Conservation (phyloP, 2,329 filamentous ascomycete species). For the Paecilomyces variotii region DNA sequence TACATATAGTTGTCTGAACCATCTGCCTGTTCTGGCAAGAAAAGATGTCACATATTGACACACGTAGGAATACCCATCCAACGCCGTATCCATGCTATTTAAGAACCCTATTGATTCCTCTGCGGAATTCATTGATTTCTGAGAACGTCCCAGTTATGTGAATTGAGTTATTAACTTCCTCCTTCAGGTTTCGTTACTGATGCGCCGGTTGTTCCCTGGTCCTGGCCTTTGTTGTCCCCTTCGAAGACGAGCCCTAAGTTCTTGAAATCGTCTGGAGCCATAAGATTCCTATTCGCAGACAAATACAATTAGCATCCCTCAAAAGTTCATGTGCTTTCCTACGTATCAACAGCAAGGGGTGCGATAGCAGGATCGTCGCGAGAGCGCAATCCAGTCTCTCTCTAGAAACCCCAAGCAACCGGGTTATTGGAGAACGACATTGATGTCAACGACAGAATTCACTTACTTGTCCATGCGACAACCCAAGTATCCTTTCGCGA, state of each 20-base stretch:
- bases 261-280: slow-evolving; percentile 91
- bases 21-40: not conserved
- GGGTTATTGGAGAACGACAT: not conserved
- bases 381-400: not conserved
- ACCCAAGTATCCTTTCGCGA: slow-evolving; percentile 80
- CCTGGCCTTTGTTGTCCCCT: slow-evolving; percentile 6
- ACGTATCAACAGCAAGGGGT: not conserved
- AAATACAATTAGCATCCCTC: not conserved
- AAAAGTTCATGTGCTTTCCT: not conserved
- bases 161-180: not conserved
- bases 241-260: slow-evolving; percentile 74
- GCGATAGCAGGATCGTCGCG: not conserved
- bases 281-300: slow-evolving; percentile 62
- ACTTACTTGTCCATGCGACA: slow-evolving; percentile 88
- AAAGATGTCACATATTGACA: not conserved
- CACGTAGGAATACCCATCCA: not conserved
- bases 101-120: not conserved
- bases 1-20: not conserved
- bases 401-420: not conserved
- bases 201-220: not conserved
- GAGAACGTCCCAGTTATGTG: not conserved
- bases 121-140: not conserved
- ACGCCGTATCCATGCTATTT: not conserved
- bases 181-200: not conserved
- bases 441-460: not conserved